These are phyloP conservation scores for Eragrostis tef DNA, from an alignment of 202 grass and related monocot species.

Conservation along the genomic window DNA sequence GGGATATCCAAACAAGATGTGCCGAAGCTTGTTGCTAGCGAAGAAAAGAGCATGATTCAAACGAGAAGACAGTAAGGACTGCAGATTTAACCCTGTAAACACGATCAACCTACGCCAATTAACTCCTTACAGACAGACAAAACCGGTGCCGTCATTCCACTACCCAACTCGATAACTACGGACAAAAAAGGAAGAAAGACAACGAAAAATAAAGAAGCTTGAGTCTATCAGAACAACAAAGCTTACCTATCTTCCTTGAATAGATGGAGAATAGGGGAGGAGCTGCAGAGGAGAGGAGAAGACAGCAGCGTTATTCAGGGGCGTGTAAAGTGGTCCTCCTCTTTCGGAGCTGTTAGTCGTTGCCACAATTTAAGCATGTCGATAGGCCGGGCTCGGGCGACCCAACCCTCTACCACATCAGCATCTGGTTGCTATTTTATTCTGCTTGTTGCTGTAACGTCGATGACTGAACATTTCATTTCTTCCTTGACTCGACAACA, in stretches of 20 bases:
- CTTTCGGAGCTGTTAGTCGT: slow-evolving; percentile 40
- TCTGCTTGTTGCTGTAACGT: neutral
- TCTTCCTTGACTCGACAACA: slow-evolving; percentile 32
- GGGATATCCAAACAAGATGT: neutral
- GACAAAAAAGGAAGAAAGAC: neutral
- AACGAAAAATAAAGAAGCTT: neutral
- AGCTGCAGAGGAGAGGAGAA: slow-evolving; percentile 21
- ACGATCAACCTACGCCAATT: neutral
- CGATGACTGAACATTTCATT: slow-evolving; percentile 5
- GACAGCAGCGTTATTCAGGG: slow-evolving; percentile 19
- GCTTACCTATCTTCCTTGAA: slow-evolving; percentile 48
- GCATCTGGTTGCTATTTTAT: slow-evolving; percentile 11
- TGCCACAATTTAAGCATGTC: slow-evolving; percentile 48
- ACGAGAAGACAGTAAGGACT: neutral
- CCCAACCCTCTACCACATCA: slow-evolving; percentile 31
- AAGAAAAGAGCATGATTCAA: slow-evolving; percentile 7
- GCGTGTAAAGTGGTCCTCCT: slow-evolving; percentile 38
- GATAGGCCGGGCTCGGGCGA: neutral
- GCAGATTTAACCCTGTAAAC: slow-evolving; percentile 1
- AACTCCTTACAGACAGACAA: neutral
- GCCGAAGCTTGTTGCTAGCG: neutral
- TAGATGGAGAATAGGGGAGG: slow-evolving; percentile 13
- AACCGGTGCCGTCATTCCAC: slow-evolving; percentile 1
- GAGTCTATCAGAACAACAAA: too few relatives aligned
- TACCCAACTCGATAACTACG: neutral